Percentiles rank a stretch among this genome's conserved stretches.
Conservation (phyloP, 768 basidiomycete genomes). For the Gelatoporia subvermispora region DNA sequence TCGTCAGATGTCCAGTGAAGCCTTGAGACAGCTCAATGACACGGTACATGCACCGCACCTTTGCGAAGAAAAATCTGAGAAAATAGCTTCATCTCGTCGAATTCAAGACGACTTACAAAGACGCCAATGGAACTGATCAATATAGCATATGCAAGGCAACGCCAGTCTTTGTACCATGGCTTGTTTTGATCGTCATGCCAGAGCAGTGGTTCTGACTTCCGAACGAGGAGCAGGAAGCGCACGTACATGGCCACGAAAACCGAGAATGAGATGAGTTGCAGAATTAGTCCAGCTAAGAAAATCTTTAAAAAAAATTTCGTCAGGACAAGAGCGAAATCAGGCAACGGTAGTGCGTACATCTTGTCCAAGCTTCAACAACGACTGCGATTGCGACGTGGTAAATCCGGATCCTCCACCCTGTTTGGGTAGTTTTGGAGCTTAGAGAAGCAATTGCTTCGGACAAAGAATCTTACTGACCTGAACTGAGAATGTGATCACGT, state of each 20-base stretch:
- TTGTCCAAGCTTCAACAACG: slow-evolving; percentile 8
- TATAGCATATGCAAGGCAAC: slow-evolving; percentile 45
- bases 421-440: too few relatives aligned
- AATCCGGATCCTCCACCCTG: slow-evolving; percentile 47
- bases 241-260: slow-evolving; percentile 42
- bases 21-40: slow-evolving; percentile 58
- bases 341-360: slow-evolving; percentile 3
- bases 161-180: slow-evolving; percentile 56
- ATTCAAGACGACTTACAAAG: slow-evolving; percentile 42
- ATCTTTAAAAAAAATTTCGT: slow-evolving; percentile 26
- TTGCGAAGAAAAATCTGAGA: neutral
- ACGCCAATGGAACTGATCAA: slow-evolving; percentile 57
- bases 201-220: slow-evolving; percentile 31
- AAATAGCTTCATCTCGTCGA: too few relatives aligned
- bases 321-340: too few relatives aligned
- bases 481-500: slow-evolving; percentile 61
- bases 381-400: slow-evolving; percentile 30
- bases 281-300: slow-evolving; percentile 51
- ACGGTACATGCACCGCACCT: slow-evolving; percentile 65
- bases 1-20: slow-evolving; percentile 51
- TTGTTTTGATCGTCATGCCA: slow-evolving; percentile 36
- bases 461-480: too few relatives aligned
- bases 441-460: too few relatives aligned
- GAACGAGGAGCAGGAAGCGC: slow-evolving; percentile 47
- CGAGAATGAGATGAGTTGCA: slow-evolving; percentile 51